Percentiles rank a stretch among this genome's conserved stretches.
Conservation (phyloP, 2,329 filamentous ascomycete genomes). For the Laburnicola sp. region DNA sequence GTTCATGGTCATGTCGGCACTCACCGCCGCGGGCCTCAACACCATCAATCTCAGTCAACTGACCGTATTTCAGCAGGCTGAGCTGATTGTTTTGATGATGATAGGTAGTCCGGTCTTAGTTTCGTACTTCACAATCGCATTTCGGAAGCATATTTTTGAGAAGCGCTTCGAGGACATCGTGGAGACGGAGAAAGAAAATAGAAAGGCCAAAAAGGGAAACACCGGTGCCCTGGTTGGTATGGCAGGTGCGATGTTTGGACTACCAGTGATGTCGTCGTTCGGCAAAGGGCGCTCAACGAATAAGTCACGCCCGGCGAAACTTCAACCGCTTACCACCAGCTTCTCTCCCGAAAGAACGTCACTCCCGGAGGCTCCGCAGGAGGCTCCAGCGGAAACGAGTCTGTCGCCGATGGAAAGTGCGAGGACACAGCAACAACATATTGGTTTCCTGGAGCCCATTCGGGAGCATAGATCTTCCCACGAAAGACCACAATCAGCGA, state of each 20-base stretch:
- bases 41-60: conserved; percentile 28
- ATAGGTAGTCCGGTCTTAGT: conserved; percentile 26
- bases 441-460: conserved; percentile 28
- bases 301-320: not conserved
- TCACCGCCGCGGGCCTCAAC: conserved; percentile 23
- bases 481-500: conserved; percentile 20
- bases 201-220: conserved; percentile 20
- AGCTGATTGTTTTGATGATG: conserved; percentile 26
- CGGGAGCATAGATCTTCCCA: conserved; percentile 16
- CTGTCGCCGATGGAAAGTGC: conserved; percentile 11
- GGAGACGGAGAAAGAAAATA: conserved; percentile 23
- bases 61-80: conserved; percentile 23
- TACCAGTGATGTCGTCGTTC: conserved; percentile 27
- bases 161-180: conserved; percentile 29
- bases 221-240: conserved; percentile 24
- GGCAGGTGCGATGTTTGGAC: conserved; percentile 27
- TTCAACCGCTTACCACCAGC: not conserved
- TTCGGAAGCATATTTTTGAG: conserved; percentile 28
- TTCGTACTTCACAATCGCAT: conserved; percentile 26
- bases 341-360: conserved; percentile 3
- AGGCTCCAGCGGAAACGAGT: not conserved
- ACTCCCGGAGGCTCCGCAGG: not conserved
- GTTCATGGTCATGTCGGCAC: conserved; percentile 24
- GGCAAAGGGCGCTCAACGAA: conserved; percentile 19
- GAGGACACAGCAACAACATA: conserved; percentile 17